A percentile compares a stretch with the other conserved stretches of the same genome.
Conservation (phyloP, 2,329 filamentous ascomycete species). For the Trichoderma arundinaceum region DNA sequence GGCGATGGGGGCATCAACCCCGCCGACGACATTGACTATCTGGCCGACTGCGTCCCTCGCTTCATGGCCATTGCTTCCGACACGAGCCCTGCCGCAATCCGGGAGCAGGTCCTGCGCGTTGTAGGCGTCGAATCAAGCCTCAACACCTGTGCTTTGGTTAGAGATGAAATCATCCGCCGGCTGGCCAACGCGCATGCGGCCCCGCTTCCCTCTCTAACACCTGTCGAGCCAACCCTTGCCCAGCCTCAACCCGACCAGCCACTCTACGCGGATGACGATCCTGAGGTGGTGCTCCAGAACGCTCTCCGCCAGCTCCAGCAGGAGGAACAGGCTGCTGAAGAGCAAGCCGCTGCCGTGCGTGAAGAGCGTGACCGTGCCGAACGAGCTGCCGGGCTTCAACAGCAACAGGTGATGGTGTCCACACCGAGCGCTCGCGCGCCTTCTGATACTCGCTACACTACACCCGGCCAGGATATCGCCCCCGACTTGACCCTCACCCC, state of each 20-base stretch:
- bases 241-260: conserved; percentile 45
- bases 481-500: conserved; percentile 60
- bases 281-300: conserved; percentile 64
- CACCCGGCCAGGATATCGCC: conserved; percentile 45
- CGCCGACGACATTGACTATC: conserved; percentile 63
- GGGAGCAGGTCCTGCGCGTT: conserved; percentile 61
- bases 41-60: conserved; percentile 64
- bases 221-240: conserved; percentile 39
- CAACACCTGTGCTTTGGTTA: conserved; percentile 60
- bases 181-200: conserved; percentile 37
- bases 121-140: conserved; percentile 62
- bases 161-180: conserved; percentile 61
- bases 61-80: conserved; percentile 64
- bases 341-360: conserved; percentile 59
- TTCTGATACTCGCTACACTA: conserved; percentile 44
- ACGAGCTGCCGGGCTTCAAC: conserved; percentile 43
- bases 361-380: conserved; percentile 59
- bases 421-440: conserved; percentile 41
- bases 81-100: conserved; percentile 64
- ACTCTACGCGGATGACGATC: conserved; percentile 59
- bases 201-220: conserved; percentile 38
- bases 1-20: conserved; percentile 54
- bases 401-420: conserved; percentile 42
- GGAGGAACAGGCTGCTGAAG: conserved; percentile 63
- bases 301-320: conserved; percentile 64